Evolutionary conservation across 768 basidiomycete genomes (phyloP).

Genomic region (Hericium erinaceus): DNA sequence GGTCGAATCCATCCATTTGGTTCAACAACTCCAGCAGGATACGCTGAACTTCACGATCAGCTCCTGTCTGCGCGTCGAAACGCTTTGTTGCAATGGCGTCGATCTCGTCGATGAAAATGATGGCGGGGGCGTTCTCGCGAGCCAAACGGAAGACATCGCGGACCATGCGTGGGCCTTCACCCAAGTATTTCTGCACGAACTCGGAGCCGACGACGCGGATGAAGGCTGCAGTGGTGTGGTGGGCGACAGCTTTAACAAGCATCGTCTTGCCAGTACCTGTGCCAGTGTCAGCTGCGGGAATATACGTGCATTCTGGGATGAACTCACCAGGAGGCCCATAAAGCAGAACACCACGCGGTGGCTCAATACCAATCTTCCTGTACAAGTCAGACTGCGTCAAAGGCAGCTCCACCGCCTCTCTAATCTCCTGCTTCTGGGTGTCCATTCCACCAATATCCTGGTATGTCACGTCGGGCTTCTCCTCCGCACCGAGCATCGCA

Average conservation of each 20-base stretch:
- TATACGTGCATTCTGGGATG: background rate
- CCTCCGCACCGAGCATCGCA: conserved; percentile 87
- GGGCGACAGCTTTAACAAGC: conserved; percentile 99
- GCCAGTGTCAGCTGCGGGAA: background rate
- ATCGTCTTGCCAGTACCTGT: conserved; percentile 96
- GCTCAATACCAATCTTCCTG: conserved; percentile 99
- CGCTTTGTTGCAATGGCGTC: conserved; percentile 99
- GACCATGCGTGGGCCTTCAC: conserved; percentile 99
- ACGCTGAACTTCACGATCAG: conserved; percentile 97
- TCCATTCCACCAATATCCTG: conserved; percentile 97
- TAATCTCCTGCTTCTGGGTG: conserved; percentile 95
- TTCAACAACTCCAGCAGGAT: conserved; percentile 94
- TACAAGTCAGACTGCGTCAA: conserved; percentile 96
- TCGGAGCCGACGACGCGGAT: conserved; percentile 98
- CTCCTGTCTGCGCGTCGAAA: conserved; percentile 98
- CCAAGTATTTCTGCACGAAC: conserved; percentile 99
- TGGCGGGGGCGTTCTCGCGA: conserved; percentile 92
- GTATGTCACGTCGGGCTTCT: conserved; percentile 92
- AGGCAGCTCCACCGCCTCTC: conserved; percentile 96
- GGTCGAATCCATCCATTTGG: conserved; percentile 99
- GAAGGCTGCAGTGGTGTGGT: conserved; percentile 94
- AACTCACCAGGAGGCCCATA: conserved; percentile 89
- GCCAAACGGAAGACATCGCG: conserved; percentile 98
- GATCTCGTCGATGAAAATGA: conserved; percentile 99
- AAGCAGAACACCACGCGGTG: conserved; percentile 90